These are phyloP conservation scores for Naganishia friedmannii DNA, from an alignment of 768 basidiomycete genomes.

Conservation along the genomic window DNA sequence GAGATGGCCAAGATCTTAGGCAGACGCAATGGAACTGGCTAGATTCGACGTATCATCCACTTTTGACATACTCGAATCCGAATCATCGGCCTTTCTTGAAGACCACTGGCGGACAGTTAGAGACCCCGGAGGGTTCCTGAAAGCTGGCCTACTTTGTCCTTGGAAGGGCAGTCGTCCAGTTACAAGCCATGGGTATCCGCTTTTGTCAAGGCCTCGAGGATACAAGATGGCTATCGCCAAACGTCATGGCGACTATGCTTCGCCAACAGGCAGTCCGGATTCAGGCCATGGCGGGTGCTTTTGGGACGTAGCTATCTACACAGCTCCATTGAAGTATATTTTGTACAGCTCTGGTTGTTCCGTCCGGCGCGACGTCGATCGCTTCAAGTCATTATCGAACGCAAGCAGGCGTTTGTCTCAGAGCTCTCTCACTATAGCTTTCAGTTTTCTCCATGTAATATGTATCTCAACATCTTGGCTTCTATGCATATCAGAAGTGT, in stretches of 20 bases:
- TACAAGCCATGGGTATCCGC: no score
- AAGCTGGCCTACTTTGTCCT: no score
- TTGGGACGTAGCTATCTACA: no score
- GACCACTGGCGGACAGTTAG: neutral
- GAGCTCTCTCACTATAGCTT: neutral
- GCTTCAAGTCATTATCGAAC: neutral
- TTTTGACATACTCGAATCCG: neutral
- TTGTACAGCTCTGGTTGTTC: no score
- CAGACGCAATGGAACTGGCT: conserved; percentile 9
- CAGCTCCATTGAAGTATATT: no score
- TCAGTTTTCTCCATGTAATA: neutral
- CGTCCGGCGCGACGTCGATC: neutral
- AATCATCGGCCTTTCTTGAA: neutral
- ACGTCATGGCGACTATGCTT: no score
- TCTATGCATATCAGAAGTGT: neutral
- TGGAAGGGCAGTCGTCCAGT: no score
- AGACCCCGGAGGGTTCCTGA: no score
- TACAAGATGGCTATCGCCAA: no score
- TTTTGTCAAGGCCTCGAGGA: no score
- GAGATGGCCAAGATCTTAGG: conserved; percentile 71
- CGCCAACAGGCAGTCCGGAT: no score
- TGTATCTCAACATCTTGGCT: neutral
- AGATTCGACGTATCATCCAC: neutral
- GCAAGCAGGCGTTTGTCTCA: neutral
- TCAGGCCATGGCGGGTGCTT: no score